These are phyloP conservation scores for Leishmania amazonensis DNA, from an alignment of 208 protist species.

Conservation along the genomic window DNA sequence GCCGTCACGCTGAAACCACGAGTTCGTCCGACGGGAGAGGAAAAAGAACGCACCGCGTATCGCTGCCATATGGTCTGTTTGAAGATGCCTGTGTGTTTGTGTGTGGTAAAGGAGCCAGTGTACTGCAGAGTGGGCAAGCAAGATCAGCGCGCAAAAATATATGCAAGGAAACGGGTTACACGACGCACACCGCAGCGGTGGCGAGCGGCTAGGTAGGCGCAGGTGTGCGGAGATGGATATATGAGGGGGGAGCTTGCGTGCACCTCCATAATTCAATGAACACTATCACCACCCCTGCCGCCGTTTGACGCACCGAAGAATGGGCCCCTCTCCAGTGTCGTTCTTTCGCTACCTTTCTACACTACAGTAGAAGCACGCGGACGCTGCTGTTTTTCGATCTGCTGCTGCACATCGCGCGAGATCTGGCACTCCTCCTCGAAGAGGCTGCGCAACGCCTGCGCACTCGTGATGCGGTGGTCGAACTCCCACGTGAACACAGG, in stretches of 20 bases:
- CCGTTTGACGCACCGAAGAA: neutral
- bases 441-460: constrained; percentile 30
- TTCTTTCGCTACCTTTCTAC: neutral
- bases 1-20: neutral
- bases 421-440: constrained; percentile 42
- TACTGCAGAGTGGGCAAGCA: neutral
- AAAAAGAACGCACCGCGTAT: neutral
- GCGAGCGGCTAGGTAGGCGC: neutral
- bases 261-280: neutral
- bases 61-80: neutral
- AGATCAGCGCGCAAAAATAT: neutral
- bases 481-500: constrained; percentile 52
- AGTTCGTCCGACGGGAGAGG: neutral
- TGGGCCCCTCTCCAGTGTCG: neutral
- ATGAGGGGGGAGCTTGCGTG: neutral
- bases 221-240: neutral
- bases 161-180: neutral
- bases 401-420: constrained; percentile 18
- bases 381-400: constrained; percentile 14
- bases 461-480: constrained; percentile 51
- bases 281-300: neutral
- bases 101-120: neutral
- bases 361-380: neutral
- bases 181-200: neutral
- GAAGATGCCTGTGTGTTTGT: neutral